Evolutionary conservation across 768 basidiomycete species (phyloP).

Genomic region (Boletellus ananas): DNA sequence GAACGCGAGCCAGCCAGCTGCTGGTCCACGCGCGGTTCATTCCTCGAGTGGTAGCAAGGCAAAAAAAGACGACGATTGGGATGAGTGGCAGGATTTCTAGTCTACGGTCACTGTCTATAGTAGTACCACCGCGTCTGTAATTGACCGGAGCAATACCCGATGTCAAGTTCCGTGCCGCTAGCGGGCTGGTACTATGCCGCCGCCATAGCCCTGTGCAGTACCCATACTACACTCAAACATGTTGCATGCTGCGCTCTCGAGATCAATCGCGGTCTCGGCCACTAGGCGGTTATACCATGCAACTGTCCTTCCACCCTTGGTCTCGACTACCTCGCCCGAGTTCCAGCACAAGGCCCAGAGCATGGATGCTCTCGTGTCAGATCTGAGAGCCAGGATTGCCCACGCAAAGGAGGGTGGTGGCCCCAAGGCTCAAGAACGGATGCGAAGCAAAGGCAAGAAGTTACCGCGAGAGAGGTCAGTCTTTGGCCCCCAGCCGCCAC

Average conservation of each 20-base stretch:
- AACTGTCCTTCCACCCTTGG: conserved; percentile 65
- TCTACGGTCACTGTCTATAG: neutral
- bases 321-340: conserved; percentile 68
- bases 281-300: conserved; percentile 54
- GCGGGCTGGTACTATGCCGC: too few species aligned
- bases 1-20: conserved; percentile 4
- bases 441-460: conserved; percentile 75
- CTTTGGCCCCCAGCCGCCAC: neutral
- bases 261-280: conserved; percentile 8
- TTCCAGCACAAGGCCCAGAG: conserved; percentile 61
- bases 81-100: conserved; percentile 82
- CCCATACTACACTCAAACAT: conserved; percentile 8
- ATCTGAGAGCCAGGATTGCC: conserved; percentile 58
- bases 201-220: too few species aligned
- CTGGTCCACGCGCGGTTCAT: conserved; percentile 3
- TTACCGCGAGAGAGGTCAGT: conserved; percentile 77
- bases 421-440: conserved; percentile 65
- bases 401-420: conserved; percentile 70
- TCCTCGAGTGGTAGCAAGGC: conserved; percentile 12
- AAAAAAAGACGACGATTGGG: conserved; percentile 57
- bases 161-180: conserved; percentile 22
- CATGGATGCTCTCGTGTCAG: conserved; percentile 67
- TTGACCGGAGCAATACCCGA: conserved; percentile 12
- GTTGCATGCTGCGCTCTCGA: conserved; percentile 17
- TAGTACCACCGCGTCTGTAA: neutral